A percentile compares a stretch with the other conserved stretches of the same genome.
These are phyloP conservation scores for Croton setiger DNA, from an alignment of 441 rosid genomes.

Conservation along the genomic window DNA sequence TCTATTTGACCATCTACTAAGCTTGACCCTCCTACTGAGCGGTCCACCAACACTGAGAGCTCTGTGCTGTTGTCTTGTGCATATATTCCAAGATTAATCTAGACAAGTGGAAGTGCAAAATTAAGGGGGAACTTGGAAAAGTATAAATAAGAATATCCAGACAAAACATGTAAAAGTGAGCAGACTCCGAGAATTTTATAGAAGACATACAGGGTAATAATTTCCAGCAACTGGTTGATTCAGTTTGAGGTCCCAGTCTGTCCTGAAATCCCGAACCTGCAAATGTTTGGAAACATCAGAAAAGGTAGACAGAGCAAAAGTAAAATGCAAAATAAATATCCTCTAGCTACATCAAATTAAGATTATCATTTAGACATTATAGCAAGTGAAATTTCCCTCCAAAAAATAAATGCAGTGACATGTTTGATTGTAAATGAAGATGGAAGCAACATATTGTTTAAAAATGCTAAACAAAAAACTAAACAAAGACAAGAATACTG, in stretches of 20 bases:
- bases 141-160: neutral
- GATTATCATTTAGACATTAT: slow-evolving; percentile 1
- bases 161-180: neutral
- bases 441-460: neutral
- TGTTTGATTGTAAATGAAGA: slow-evolving; percentile 10
- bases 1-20: slow-evolving; percentile 85
- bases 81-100: slow-evolving; percentile 88
- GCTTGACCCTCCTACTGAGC: slow-evolving; percentile 86
- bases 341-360: slow-evolving; percentile 7
- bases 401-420: neutral
- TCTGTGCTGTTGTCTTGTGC: slow-evolving; percentile 60
- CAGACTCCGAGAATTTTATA: neutral
- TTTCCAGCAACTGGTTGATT: slow-evolving; percentile 90
- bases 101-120: slow-evolving; percentile 21
- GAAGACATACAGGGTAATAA: slow-evolving; percentile 76
- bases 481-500: neutral
- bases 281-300: slow-evolving; percentile 6
- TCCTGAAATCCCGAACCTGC: slow-evolving; percentile 83
- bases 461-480: neutral
- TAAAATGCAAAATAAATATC: neutral
- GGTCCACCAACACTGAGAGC: slow-evolving; percentile 84
- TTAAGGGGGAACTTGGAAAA: neutral
- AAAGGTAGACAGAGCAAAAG: slow-evolving; percentile 3
- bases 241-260: slow-evolving; percentile 85
- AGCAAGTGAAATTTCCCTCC: neutral